Base-by-base conservation (phyloP, 495 filamentous ascomycete species). In the Neurospora tetrasperma region DNA sequence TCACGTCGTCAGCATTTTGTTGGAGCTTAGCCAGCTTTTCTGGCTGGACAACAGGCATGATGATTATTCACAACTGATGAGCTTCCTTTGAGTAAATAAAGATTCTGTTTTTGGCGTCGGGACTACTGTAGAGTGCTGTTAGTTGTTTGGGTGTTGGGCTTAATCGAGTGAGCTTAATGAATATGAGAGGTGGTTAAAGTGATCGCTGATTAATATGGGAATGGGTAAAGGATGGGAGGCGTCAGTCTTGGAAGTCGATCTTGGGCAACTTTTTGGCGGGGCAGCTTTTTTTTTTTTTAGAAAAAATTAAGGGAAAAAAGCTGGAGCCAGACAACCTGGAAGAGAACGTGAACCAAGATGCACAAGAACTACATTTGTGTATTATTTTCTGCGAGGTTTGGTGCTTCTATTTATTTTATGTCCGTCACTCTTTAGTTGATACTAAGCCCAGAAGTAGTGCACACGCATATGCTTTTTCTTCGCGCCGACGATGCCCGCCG, bases 1-100 rank as follows among this genome's bases (percentile, higher is more conserved):
- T 87, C 81, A 97, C 91, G 80, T 91, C 91, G 73, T 96, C 90
- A 69, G 93, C 88, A 76, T 93, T 91, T 80, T 88, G 89, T 85
- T 97, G 94, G 73, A 97, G 88, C 81, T 87, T 87, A 75, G 94
- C 91, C 71, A 97, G 87, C 84, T 96, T 93, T 73, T 97, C 92
- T 72, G 93, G 89, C 71, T 86, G 92, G 71, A 97, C 92, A 70
- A 97, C 90, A 73, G 94, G 94, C 94, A 97, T 97, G 69, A 83
- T 89, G 81, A 66, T 35, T 8, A 35, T 66, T 14, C 27, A 35
- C 6, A 66, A 18, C 7, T 27, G 54, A 35, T 27, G 8, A 35
- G 7, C 27, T 35, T 66, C 54, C 16, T 6, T 66, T 1, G 54
- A 4, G 54, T 31, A 31, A 31, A 31, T 31, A 31, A 35, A 6